Conservation (phyloP, 768 basidiomycete species). For the Symmetrospora coprosmae region DNA sequence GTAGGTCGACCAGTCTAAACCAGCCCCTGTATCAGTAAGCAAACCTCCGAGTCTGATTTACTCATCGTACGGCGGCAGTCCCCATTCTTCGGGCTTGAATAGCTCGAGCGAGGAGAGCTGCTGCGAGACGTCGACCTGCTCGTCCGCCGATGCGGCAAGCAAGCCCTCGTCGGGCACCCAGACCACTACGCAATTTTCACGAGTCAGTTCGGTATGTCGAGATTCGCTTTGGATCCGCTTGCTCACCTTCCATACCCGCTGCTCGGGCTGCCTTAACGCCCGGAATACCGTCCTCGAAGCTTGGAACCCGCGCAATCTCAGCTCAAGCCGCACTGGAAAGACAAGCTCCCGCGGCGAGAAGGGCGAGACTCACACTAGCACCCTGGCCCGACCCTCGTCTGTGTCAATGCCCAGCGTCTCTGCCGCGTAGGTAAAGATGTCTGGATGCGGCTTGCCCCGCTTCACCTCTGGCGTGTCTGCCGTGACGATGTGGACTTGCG, state of each 20-base stretch:
- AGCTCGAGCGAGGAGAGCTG: background rate
- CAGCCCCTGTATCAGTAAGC: too few species aligned
- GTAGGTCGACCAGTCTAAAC: too few species aligned
- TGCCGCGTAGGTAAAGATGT: conserved; percentile 21
- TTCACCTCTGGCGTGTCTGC: conserved; percentile 16
- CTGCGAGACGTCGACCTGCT: conserved; percentile 3
- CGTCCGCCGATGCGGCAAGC: background rate
- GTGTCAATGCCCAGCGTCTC: conserved; percentile 9
- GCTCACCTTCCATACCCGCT: conserved; percentile 21
- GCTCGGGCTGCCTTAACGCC: conserved; percentile 13
- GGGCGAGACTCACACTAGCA: conserved; percentile 9
- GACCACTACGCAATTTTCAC: background rate
- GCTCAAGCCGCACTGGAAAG: too few species aligned
- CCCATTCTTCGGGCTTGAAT: conserved; percentile 26
- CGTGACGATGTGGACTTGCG: conserved; percentile 1
- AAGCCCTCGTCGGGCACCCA: conserved; percentile 22
- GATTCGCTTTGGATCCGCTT: background rate
- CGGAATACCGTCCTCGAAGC: conserved; percentile 21
- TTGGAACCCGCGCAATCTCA: too few species aligned
- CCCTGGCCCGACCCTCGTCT: conserved; percentile 11
- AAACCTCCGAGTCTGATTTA: too few species aligned
- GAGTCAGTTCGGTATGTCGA: background rate
- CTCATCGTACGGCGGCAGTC: conserved; percentile 21
- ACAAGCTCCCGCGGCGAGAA: too few species aligned
- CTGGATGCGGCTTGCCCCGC: conserved; percentile 18